Base-by-base conservation (phyloP, 2,329 filamentous ascomycete species). In the Sporothrix schenckii region DNA sequence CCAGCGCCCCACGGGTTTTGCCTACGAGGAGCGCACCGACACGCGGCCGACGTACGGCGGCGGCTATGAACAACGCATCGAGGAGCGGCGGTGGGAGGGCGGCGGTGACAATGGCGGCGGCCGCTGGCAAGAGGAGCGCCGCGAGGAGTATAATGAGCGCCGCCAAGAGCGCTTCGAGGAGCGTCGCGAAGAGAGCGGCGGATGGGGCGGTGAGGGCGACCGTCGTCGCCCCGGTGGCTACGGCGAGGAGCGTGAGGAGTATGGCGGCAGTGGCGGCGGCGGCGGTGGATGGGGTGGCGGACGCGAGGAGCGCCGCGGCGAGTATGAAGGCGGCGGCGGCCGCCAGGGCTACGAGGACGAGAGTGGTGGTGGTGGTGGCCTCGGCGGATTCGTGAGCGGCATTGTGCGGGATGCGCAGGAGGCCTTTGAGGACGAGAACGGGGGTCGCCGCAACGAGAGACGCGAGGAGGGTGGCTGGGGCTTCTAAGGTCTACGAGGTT, bases 11-110 rank as follows among this genome's bases (percentile, higher is more conserved):
- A 79, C 79, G 27, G 85, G 83, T 41, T 87, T 87, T 73, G 85
- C 58, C 27, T 90, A 88, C 74, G 82, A 90, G 76, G 83, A 90
- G 76, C 82, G 81, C 63, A 85, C 82, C 5, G 86, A 91, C 76
- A 83, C 84, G 9, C 83, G 82, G 11, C 82, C 83, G 21, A 80
- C 78, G 7, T 79, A 82, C 68, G 84, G 84, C 3, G 85, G 87
- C 56, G 30, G 87, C 6, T 89, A 87, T 72, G 85, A 89, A 75
- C 81, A 87, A 73, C 85, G 82, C 52, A 86, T 85, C 21, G 58
- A 63, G 49, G 86, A 90, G 78, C 82, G 83, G 41, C 82, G 80
- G 24, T 84, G 86, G 69, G 74, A 78, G 24, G 75, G 75, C 7
- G 74, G 75, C 54, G 75, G 77, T 27, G 73, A 74, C 49, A 72